phyloP scores from a whole-genome alignment of 768 basidiomycete species.

The Suillus tomentosus region DNA sequence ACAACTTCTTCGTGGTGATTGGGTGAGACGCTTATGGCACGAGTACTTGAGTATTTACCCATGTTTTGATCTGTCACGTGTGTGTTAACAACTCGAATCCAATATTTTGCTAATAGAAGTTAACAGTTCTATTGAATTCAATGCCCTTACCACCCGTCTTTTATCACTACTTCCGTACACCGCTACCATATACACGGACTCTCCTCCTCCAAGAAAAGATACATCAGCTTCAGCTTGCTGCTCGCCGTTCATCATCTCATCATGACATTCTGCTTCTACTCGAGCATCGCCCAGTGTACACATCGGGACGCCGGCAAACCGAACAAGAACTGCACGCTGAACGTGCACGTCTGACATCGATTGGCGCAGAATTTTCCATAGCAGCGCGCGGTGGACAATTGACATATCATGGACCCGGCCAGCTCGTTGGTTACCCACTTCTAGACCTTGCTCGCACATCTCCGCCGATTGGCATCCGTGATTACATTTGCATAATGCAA shows the following conservation, averaged over 20 bases:
- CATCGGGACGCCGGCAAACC: conserved; percentile 86
- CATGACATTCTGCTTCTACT: conserved; percentile 74
- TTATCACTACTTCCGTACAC: conserved; percentile 77
- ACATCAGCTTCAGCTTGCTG: conserved; percentile 62
- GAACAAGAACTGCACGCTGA: conserved; percentile 61
- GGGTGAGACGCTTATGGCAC: background rate
- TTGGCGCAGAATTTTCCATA: conserved; percentile 87
- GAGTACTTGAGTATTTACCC: background rate
- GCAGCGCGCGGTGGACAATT: conserved; percentile 89
- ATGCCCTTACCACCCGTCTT: conserved; percentile 59
- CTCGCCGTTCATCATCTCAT: conserved; percentile 49
- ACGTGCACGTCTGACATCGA: conserved; percentile 58
- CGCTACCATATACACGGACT: conserved; percentile 73
- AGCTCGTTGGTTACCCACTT: conserved; percentile 94
- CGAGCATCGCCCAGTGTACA: conserved; percentile 94
- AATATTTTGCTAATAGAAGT: background rate
- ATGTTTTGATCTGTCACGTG: background rate
- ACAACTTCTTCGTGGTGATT: background rate
- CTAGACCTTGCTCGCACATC: conserved; percentile 83
- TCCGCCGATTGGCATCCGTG: conserved; percentile 70
- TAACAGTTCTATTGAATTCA: background rate
- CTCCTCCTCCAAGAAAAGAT: conserved; percentile 72
- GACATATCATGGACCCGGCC: conserved; percentile 97
- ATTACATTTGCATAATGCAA: conserved; percentile 87
- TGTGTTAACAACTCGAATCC: too few relatives aligned